Base-by-base conservation (phyloP, 352 stramenopile species). In the Blastocystis sp. region DNA sequence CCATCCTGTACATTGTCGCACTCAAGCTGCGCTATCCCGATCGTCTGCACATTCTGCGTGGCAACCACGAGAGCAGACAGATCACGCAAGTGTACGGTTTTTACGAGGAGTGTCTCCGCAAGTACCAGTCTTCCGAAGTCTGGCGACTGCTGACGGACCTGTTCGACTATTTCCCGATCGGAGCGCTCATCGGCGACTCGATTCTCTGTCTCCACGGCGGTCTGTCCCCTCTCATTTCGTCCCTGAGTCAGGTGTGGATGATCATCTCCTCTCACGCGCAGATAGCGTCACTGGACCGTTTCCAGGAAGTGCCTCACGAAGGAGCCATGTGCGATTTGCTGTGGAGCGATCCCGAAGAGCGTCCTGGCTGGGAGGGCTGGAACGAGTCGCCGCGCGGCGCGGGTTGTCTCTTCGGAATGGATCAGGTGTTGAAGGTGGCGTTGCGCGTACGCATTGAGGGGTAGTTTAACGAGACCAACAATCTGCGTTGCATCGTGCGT, bases 181-280 rank as follows among this genome's bases (percentile, higher is more conserved):
- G 93, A 50, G 98, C 97, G 55, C 97, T 99, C 92, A 98, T 99
- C 90, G 97, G 99, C 90, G 95, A 99, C 93, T 98, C 98, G 90
- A 98, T 99, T 80, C 98, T 99, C 91, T 98, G 96, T 90, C 95
- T 99, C 35, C 98, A 99, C 91, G 98, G 97, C 29, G 98, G 98
- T 62, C 92, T 99, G 21, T 98, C 95, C 62, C 91, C 91, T 24
- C 62, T 88, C 63, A 92, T 93, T 91, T 95, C 95, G 90, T 96
- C 94, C 63, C 92, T 97, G 19, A 94, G 97, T 91, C 94, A 97
- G 91, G 91, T 94, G 41, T 35, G 12, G 31, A 35, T n/a, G 91
- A 91, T 90, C 41, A 24, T 9, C 31, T 90, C 24, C 62, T 90
- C 55, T 88, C 62, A 10, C 37, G 62, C 50, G 24, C 45, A 92